These are phyloP conservation scores for Fusarium sacchari DNA, from an alignment of 2,329 filamentous ascomycete genomes.

Conservation along the genomic window DNA sequence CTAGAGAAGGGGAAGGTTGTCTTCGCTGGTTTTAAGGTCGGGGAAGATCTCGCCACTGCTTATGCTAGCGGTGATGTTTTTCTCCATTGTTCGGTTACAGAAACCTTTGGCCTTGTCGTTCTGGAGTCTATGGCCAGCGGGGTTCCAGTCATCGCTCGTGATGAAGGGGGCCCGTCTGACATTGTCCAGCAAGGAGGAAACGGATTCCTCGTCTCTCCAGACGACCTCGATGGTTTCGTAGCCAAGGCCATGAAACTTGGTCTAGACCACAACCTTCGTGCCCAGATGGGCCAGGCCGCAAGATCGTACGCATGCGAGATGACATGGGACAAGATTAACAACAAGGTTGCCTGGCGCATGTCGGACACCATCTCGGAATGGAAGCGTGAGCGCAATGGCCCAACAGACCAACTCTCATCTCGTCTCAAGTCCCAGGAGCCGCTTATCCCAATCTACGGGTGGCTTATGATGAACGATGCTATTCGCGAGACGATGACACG, in stretches of 20 bases:
- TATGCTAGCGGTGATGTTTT: constrained; percentile 77
- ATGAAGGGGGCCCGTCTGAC: constrained; percentile 76
- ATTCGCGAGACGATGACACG: constrained; percentile 50
- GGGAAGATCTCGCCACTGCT: constrained; percentile 68
- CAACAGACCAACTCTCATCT: constrained; percentile 16
- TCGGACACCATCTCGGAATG: constrained; percentile 62
- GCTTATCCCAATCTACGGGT: constrained; percentile 55
- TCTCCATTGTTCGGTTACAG: constrained; percentile 75
- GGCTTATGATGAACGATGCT: constrained; percentile 55
- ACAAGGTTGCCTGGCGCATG: constrained; percentile 73
- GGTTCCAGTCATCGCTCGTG: constrained; percentile 73
- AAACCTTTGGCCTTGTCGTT: constrained; percentile 77
- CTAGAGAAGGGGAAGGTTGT: constrained; percentile 62
- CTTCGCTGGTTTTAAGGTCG: constrained; percentile 74
- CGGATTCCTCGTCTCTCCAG: constrained; percentile 69
- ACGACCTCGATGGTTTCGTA: constrained; percentile 69
- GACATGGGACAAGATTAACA: constrained; percentile 78
- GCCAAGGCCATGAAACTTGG: constrained; percentile 61
- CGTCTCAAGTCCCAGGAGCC: constrained; percentile 41
- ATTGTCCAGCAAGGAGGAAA: constrained; percentile 69
- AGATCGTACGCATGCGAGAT: constrained; percentile 68
- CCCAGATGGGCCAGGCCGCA: constrained; percentile 58
- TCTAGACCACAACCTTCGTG: constrained; percentile 55
- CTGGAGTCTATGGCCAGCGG: constrained; percentile 77
- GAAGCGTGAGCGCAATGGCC: constrained; percentile 45